phyloP scores from a whole-genome alignment of 495 filamentous ascomycete genomes.

The Entonaema liquescens region DNA sequence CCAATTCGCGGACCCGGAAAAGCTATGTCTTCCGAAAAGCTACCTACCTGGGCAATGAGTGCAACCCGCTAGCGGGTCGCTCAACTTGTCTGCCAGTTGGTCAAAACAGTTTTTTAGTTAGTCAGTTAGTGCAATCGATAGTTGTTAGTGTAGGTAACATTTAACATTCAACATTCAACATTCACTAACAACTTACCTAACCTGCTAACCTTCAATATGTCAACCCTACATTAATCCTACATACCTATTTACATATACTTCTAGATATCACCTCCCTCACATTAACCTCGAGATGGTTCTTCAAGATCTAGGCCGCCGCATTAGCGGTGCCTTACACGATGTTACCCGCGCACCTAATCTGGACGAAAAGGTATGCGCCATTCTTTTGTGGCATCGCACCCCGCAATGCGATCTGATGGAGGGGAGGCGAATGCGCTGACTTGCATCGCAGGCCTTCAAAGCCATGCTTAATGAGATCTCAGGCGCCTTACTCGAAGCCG shows the following conservation, averaged over 20 bases:
- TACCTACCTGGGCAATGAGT: too few relatives aligned
- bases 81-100: too few relatives aligned
- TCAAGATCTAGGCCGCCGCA: constrained; percentile 97
- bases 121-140: too few relatives aligned
- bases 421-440: constrained; percentile 21
- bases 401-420: constrained; percentile 8
- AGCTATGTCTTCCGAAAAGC: too few relatives aligned
- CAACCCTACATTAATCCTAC: neutral
- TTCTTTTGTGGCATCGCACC: neutral
- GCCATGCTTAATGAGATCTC: constrained; percentile 98
- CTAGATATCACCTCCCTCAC: too few relatives aligned
- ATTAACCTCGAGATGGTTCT: too few relatives aligned
- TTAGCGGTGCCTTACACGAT: constrained; percentile 95
- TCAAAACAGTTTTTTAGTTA: too few relatives aligned
- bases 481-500: constrained; percentile 90
- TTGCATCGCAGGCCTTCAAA: constrained; percentile 80
- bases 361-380: constrained; percentile 83
- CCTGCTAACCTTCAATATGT: neutral
- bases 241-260: neutral
- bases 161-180: too few relatives aligned
- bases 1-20: too few relatives aligned
- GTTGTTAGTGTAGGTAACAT: too few relatives aligned
- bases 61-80: too few relatives aligned
- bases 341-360: constrained; percentile 89
- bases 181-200: too few relatives aligned